Conservation (phyloP, 306 rosid genomes). For the Medicago ruthenica region DNA sequence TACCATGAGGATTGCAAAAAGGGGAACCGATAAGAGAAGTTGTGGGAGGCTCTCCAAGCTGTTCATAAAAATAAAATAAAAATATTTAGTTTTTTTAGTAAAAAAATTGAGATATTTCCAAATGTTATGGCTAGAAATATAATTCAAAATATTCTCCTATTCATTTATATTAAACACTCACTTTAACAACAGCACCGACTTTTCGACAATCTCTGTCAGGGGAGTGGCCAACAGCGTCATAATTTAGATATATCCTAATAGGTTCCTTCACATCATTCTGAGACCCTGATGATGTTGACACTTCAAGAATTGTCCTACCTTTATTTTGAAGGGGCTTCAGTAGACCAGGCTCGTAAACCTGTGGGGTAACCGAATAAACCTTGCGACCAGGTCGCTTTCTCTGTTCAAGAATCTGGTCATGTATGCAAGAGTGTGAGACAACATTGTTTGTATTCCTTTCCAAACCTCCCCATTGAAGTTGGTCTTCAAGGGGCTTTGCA, state of each 20-base stretch:
- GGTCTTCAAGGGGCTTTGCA: conserved; percentile 54
- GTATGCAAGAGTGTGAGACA: conserved; percentile 94
- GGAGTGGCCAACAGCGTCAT: conserved; percentile 98
- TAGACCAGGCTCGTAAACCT: conserved; percentile 63
- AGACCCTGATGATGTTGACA: conserved; percentile 47
- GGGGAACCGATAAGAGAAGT: conserved; percentile 60
- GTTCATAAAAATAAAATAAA: conserved; percentile 35
- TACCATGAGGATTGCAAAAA: conserved; percentile 76
- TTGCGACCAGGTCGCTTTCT: conserved; percentile 88
- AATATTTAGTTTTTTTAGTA: conserved; percentile 13
- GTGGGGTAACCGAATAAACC: conserved; percentile 90
- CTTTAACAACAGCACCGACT: conserved; percentile 86
- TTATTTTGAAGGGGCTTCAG: conserved; percentile 62
- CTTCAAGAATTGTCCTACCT: conserved; percentile 83
- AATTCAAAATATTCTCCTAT: conserved; percentile 2
- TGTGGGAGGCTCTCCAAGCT: conserved; percentile 93
- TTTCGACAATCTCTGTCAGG: conserved; percentile 87
- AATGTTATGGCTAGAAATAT: conserved; percentile 25
- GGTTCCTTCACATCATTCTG: conserved; percentile 75
- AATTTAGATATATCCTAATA: conserved; percentile 91
- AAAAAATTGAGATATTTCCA: conserved; percentile 26
- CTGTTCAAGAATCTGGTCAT: conserved; percentile 91
- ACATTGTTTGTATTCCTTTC: conserved; percentile 58
- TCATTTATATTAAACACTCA: conserved; percentile 45
- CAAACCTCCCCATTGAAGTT: conserved; percentile 51